phyloP scores from a whole-genome alignment of 495 filamentous ascomycete species.

The Lichenothelia convexa region DNA sequence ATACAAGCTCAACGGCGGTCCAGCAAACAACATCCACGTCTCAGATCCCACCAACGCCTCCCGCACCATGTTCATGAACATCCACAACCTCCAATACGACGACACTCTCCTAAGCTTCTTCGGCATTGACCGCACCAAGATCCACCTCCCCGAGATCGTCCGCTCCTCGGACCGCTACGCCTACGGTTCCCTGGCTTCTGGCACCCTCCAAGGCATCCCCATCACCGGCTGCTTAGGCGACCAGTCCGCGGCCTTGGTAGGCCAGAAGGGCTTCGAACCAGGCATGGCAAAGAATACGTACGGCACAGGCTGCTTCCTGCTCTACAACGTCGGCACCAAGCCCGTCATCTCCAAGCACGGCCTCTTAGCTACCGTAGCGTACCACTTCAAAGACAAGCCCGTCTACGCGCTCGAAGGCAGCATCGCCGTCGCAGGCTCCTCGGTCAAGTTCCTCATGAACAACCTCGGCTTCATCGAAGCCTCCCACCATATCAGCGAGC shows the following conservation, averaged over 20 bases:
- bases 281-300: conserved; percentile 93
- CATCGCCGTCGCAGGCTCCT: conserved; percentile 79
- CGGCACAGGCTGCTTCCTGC: conserved; percentile 85
- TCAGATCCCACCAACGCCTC: conserved; percentile 89
- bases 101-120: conserved; percentile 70
- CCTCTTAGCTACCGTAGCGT: conserved; percentile 73
- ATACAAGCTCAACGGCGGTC: conserved; percentile 78
- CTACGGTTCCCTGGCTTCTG: conserved; percentile 50
- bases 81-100: conserved; percentile 73
- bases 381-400: conserved; percentile 62
- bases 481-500: conserved; percentile 61
- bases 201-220: conserved; percentile 51
- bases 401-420: conserved; percentile 86
- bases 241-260: conserved; percentile 81
- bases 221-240: conserved; percentile 85
- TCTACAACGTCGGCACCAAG: conserved; percentile 83
- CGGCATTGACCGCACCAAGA: conserved; percentile 53
- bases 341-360: conserved; percentile 85
- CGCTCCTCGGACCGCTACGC: conserved; percentile 62
- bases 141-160: conserved; percentile 68
- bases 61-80: conserved; percentile 92
- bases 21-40: conserved; percentile 40
- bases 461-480: conserved; percentile 71
- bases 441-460: conserved; percentile 41
- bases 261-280: conserved; percentile 74